A percentile compares a stretch with the other conserved stretches of the same genome.
phyloP scores from a whole-genome alignment of 2,329 filamentous ascomycete species.

The Nannizziopsis arthrosporioides region DNA sequence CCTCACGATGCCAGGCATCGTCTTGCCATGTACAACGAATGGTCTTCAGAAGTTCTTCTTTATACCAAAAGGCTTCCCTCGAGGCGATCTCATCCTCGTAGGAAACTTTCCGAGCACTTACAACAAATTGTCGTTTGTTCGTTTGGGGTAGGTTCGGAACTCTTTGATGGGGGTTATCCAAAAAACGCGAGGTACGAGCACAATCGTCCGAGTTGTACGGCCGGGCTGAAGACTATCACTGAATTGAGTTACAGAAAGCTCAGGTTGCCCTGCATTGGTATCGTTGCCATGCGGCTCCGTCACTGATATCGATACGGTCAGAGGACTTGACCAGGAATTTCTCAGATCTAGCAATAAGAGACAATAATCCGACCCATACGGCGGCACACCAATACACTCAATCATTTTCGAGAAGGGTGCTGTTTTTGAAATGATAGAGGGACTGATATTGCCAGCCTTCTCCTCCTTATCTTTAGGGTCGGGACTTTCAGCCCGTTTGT shows the following conservation, averaged over 20 bases:
- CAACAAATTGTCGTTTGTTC: conserved; percentile 83
- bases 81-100: conserved; percentile 66
- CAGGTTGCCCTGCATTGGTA: conserved; percentile 18
- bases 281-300: conserved; percentile 21
- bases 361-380: conserved; percentile 53
- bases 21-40: conserved; percentile 63
- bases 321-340: conserved; percentile 77
- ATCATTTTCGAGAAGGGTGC: conserved; percentile 38
- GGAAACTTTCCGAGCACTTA: conserved; percentile 65
- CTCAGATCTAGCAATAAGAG: conserved; percentile 71
- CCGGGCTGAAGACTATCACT: conserved; percentile 44
- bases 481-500: conserved; percentile 11
- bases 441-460: conserved; percentile 13
- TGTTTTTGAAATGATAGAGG: conserved; percentile 17
- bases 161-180: conserved; percentile 63
- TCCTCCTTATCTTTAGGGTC: conserved; percentile 8
- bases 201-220: conserved; percentile 58
- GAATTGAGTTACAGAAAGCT: conserved; percentile 26
- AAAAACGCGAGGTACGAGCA: conserved; percentile 65
- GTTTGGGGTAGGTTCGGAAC: conserved; percentile 72
- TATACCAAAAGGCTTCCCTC: conserved; percentile 83
- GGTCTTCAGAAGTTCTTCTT: conserved; percentile 63
- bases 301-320: conserved; percentile 52
- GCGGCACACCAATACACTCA: conserved; percentile 30
- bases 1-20: conserved; percentile 46